A percentile compares a stretch with the other conserved stretches of the same genome.
Evolutionary conservation across 202 grass and related monocot genomes (phyloP).

Genomic region (Carex sylvatica): DNA sequence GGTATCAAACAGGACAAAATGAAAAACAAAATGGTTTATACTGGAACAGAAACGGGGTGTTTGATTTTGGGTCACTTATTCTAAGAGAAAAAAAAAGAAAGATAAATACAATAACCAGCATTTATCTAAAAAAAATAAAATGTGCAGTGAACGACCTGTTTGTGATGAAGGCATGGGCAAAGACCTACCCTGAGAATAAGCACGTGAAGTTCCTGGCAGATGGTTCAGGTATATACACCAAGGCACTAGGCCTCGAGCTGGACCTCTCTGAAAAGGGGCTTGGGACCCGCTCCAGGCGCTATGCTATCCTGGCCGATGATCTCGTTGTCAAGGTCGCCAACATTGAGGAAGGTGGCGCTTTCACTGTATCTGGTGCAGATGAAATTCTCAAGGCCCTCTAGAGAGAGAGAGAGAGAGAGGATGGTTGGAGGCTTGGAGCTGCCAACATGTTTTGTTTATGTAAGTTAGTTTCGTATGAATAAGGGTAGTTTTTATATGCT

Average conservation of each 20-base stretch:
- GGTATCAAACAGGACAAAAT: neutral
- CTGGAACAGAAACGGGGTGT: neutral
- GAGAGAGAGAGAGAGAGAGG: slow-evolving; percentile 15
- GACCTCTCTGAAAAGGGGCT: slow-evolving; percentile 84
- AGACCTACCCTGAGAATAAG: slow-evolving; percentile 90
- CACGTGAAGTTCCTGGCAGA: slow-evolving; percentile 94
- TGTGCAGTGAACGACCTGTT: slow-evolving; percentile 84
- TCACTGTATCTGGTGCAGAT: slow-evolving; percentile 85
- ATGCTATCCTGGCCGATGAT: slow-evolving; percentile 66
- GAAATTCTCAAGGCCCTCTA: slow-evolving; percentile 86
- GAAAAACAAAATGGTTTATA: neutral
- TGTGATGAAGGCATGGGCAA: slow-evolving; percentile 98
- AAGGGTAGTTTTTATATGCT: neutral
- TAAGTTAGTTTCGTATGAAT: slow-evolving; percentile 5
- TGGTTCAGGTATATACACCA: slow-evolving; percentile 66
- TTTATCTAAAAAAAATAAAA: neutral
- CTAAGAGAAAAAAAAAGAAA: neutral
- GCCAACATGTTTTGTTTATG: neutral
- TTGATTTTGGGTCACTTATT: neutral
- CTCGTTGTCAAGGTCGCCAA: slow-evolving; percentile 79
- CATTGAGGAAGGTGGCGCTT: slow-evolving; percentile 80
- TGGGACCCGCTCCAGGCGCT: slow-evolving; percentile 64
- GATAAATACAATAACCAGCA: neutral
- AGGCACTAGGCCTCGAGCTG: slow-evolving; percentile 76
- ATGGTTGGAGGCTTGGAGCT: neutral